A percentile compares a stretch with the other conserved stretches of the same genome.
Evolutionary conservation across 2,329 filamentous ascomycete genomes (phyloP).

Genomic region (Coniosporium tulheliwenetii): DNA sequence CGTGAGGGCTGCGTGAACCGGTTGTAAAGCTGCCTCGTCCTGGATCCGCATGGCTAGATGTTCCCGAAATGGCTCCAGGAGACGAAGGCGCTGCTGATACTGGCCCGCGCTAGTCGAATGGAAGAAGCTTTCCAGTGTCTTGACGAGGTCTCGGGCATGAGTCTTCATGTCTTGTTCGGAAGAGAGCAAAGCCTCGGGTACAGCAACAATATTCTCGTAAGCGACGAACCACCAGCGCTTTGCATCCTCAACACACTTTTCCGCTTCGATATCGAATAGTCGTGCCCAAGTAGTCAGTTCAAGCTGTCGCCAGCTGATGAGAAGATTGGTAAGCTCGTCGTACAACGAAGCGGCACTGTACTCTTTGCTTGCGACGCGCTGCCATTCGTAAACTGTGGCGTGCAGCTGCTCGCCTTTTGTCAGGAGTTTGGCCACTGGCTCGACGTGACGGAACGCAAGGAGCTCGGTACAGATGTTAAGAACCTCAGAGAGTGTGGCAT

Average conservation of each 20-base stretch:
- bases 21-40: constrained; percentile 34
- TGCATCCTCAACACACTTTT: constrained; percentile 61
- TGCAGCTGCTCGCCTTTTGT: constrained; percentile 81
- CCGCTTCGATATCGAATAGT: constrained; percentile 69
- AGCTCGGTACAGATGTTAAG: constrained; percentile 59
- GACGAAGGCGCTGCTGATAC: constrained; percentile 53
- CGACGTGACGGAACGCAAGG: constrained; percentile 58
- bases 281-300: constrained; percentile 87
- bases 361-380: constrained; percentile 72
- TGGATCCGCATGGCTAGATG: constrained; percentile 48
- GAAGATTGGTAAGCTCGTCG: constrained; percentile 61
- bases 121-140: constrained; percentile 67
- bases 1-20: constrained; percentile 47
- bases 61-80: constrained; percentile 46
- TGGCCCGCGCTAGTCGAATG: constrained; percentile 67
- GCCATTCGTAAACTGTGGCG: constrained; percentile 79
- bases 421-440: constrained; percentile 75
- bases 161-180: constrained; percentile 41
- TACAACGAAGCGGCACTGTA: constrained; percentile 57
- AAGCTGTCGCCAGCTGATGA: constrained; percentile 79
- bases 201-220: constrained; percentile 74
- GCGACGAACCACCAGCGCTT: constrained; percentile 93
- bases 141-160: constrained; percentile 56
- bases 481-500: constrained; percentile 71
- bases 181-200: constrained; percentile 50